Base-by-base conservation (phyloP, 768 basidiomycete genomes). In the Leccinum uliginosum region DNA sequence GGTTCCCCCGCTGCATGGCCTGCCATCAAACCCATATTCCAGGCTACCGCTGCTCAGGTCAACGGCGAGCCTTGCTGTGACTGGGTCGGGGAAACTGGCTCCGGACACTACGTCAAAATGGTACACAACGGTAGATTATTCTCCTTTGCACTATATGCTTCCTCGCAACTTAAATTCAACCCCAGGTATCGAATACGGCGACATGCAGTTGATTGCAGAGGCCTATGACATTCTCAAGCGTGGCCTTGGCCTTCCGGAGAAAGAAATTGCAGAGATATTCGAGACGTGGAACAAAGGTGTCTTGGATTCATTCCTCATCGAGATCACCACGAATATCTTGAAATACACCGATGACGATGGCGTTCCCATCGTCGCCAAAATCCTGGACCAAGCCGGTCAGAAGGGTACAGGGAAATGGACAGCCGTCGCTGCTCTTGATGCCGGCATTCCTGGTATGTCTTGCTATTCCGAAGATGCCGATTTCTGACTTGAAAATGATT, bases 391-490 rank as follows among this genome's bases (percentile, higher is more conserved):
- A 68, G 97, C 97, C 58, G 96, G 96, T 38, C 97, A 99, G 75
- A 99, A 99, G 78, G 97, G 97, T 70, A 99, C 97, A 60, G 94
- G 97, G 57, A 99, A 99, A 77, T 99, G 97, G 97, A 99, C 97
- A 55, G 97, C 97, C 56, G 90, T 98, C 67, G 87, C 87, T 65
- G 97, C 97, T 58, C 85, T 99, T 63, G 97, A 99, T 53, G 87
- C 91, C 62, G 94, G 91, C 66, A 87, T 83, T 58, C 81, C 91
- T 45, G 92, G 91, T 90, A 60, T 59, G 84, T 72, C 27, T 49
- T 54, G 45, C 14, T 48, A 51, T 55, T 47, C 38, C 53, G 38
- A 59, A 40, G 21, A 43, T 52, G 55, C 34, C 44, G 26, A 47
- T 50, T 50, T 53, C 21, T 51, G 23, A 50, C 51, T 32, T 32